A percentile compares a stretch with the other conserved stretches of the same genome.
Evolutionary conservation across 805 yeast genomes (phyloP).

Genomic region (Myxozyma neglecta): DNA sequence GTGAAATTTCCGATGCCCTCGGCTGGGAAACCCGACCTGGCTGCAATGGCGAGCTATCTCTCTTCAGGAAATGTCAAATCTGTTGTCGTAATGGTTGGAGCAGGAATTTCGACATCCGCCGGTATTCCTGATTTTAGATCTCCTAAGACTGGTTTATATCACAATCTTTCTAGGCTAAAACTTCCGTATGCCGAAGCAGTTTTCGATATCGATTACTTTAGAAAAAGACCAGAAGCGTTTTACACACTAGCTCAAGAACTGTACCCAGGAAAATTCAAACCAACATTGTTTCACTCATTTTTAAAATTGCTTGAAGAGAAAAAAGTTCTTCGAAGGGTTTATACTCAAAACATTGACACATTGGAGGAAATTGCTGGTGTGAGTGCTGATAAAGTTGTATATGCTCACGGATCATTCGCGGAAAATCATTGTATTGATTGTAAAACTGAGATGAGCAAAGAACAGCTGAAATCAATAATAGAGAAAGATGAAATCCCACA

Average conservation of each 20-base stretch:
- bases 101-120: constrained; percentile 89
- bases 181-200: constrained; percentile 95
- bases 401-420: constrained; percentile 96
- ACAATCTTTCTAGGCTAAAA: constrained; percentile 69
- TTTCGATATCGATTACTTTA: constrained; percentile 82
- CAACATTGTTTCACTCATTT: constrained; percentile 78
- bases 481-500: constrained; percentile 40
- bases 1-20: constrained; percentile 3
- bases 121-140: constrained; percentile 96
- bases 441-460: constrained; percentile 49
- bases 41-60: constrained; percentile 17
- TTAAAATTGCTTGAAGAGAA: constrained; percentile 67
- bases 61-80: constrained; percentile 12
- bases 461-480: constrained; percentile 29
- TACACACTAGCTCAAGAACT: constrained; percentile 80
- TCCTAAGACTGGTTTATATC: constrained; percentile 77
- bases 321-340: constrained; percentile 62
- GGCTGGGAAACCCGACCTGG: constrained; percentile 10
- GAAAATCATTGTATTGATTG: constrained; percentile 81
- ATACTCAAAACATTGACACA: constrained; percentile 93
- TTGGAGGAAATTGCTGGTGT: constrained; percentile 85
- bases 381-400: constrained; percentile 61
- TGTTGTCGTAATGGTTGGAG: constrained; percentile 58
- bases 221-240: constrained; percentile 76
- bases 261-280: constrained; percentile 83